Conservation (phyloP, 2,329 filamentous ascomycete genomes). For the Fusarium burgessii region DNA sequence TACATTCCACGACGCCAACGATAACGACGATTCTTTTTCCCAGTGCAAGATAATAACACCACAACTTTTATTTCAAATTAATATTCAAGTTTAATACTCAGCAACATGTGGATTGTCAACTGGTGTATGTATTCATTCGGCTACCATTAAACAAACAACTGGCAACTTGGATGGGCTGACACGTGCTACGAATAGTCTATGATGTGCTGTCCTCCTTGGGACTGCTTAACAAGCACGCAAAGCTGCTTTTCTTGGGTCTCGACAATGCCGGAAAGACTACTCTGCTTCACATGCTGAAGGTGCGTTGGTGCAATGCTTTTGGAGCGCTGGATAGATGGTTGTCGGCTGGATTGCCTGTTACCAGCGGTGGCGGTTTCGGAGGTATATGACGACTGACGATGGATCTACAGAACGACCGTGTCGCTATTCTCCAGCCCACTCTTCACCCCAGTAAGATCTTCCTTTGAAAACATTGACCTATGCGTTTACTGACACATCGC, state of each 20-base stretch:
- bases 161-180: conserved; percentile 48
- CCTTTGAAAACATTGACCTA: not conserved
- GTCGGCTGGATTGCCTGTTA: conserved; percentile 1
- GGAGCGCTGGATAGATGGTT: conserved; percentile 3
- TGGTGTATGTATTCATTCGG: conserved; percentile 77
- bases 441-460: conserved; percentile 83
- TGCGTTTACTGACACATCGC: conserved; percentile 32
- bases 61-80: conserved; percentile 36
- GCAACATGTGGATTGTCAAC: conserved; percentile 91
- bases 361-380: conserved; percentile 2
- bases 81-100: conserved; percentile 39
- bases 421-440: conserved; percentile 90
- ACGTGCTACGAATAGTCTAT: conserved; percentile 70
- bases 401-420: conserved; percentile 80
- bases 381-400: conserved; percentile 41
- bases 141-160: conserved; percentile 13
- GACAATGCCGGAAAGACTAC: conserved; percentile 97
- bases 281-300: conserved; percentile 94
- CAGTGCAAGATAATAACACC: conserved; percentile 26
- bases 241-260: conserved; percentile 91
- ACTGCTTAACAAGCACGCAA: conserved; percentile 94
- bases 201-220: conserved; percentile 89
- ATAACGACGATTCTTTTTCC: conserved; percentile 40
- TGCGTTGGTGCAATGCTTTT: conserved; percentile 55
- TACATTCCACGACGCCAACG: conserved; percentile 42